Percentiles rank a stretch among this genome's conserved stretches.
phyloP scores from a whole-genome alignment of 2,329 filamentous ascomycete species.

The Aureobasidium sp. region DNA sequence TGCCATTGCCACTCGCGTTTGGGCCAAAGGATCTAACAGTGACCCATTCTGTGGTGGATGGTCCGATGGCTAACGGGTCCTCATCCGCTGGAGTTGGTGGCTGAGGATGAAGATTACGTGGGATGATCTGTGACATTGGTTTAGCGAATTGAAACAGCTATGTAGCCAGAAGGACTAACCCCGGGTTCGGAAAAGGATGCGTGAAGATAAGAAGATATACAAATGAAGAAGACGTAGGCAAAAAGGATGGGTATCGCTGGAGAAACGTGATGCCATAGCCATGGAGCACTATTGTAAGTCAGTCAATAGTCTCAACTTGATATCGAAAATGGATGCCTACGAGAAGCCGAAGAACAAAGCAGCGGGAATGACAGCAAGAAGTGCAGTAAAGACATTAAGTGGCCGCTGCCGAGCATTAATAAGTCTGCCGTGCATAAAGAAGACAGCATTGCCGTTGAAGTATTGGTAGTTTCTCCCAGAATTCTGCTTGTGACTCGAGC shows the following conservation, averaged over 20 bases:
- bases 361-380: slow-evolving; percentile 71
- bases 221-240: slow-evolving; percentile 84
- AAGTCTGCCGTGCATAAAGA: slow-evolving; percentile 76
- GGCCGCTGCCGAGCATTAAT: slow-evolving; percentile 84
- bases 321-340: too few species aligned
- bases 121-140: slow-evolving; percentile 63
- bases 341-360: slow-evolving; percentile 80
- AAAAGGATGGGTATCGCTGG: slow-evolving; percentile 85
- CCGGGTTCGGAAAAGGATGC: slow-evolving; percentile 89
- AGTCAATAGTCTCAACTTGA: too few species aligned
- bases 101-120: slow-evolving; percentile 83
- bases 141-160: background rate
- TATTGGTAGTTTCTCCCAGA: slow-evolving; percentile 78
- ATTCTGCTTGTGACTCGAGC: slow-evolving; percentile 32
- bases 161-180: slow-evolving; percentile 48
- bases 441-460: slow-evolving; percentile 87
- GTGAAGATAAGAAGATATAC: slow-evolving; percentile 87
- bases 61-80: slow-evolving; percentile 73
- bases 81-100: slow-evolving; percentile 68
- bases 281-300: slow-evolving; percentile 49
- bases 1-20: slow-evolving; percentile 41
- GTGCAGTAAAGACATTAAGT: slow-evolving; percentile 79
- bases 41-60: slow-evolving; percentile 87
- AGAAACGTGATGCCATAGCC: slow-evolving; percentile 78
- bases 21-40: slow-evolving; percentile 62